Evolutionary conservation across 2,329 filamentous ascomycete genomes (phyloP), one percentile per base, ranked within the genome.

Genomic region (Colletotrichum sp.): DNA sequence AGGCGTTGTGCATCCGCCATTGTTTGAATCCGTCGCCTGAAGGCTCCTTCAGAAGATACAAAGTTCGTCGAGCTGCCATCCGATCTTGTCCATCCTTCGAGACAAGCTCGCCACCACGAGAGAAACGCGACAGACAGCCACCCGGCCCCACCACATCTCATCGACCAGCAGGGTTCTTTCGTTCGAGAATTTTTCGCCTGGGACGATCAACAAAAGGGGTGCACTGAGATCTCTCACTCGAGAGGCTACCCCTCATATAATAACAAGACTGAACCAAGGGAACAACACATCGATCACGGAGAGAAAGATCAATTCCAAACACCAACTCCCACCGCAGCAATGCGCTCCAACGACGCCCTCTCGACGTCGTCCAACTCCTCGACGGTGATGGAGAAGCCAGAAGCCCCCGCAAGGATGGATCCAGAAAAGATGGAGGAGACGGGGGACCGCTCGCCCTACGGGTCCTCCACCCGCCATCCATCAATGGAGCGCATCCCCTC

Each of bases 401-500:
- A 39, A 39, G 36, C 36, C 44, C 59, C 28, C 36, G 64, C 71
- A n/a, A 63, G 28, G 13, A 78, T 76, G 63, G 44, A 65, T 5
- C 64, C 65, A 13, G 68, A 59, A 75, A 78, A 59, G 78, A 71
- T 75, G 57, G 72, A 48, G 44, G 44, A 22, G 5, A 48, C 44
- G 19, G 11, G 44, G 44, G 44, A 74, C 28, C 71, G 39, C n/a
- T 79, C 77, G 7, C 75, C 78, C 30, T 77, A 79, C 25, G 61
- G 67, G 27, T 60, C 77, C 25, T 48, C 69, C n/a, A 52, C 63
- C 39, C 76, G 70, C 22, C 71, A 74, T 48, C 44, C 44, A 9
- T 81, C 79, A 8, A 72, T 82, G 48, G 78, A 80, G 55, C 80
- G 80, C 60, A 82, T 82, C 30, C 78, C 80, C 13, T 84, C 84